Evolutionary conservation across 139 green algal genomes (phyloP), one percentile per base, ranked within the genome.

Genomic region (Closterium sp.): DNA sequence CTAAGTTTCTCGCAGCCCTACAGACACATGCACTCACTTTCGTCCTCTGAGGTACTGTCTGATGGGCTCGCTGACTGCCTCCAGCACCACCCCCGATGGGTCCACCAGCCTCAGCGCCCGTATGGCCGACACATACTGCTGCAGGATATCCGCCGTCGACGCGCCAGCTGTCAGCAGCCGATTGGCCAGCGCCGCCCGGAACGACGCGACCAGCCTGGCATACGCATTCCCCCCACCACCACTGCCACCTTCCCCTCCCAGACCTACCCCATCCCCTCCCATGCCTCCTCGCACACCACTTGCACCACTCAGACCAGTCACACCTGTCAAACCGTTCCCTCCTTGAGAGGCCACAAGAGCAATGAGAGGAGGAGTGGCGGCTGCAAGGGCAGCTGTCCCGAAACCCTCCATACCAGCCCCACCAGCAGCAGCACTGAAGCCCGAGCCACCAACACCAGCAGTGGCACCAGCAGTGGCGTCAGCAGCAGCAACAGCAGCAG

Each of bases 141-240:
- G 86, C 21, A 99, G 96, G 90, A 99, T 99, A 92, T 98, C 97
- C 29, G 88, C 79, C 6, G 98, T 99, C 28, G 96, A 95, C 22
- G 97, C 98, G 50, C 98, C 98, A 92, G 97, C 86, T 89, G 98
- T 97, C 89, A 99, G 95, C 89, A 99, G 95, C 31, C 97, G 62
- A 79, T 79, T 79, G 62, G 62, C 19, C 62, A 79, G 62, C 13
- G 62, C 62, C 0, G 62, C 13, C 17, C 62, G 62, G 13, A 79
- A 79, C 62, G 62, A 79, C 0, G 62, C 62, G 0, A 79, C 62
- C 62, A 79, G 62, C 62, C 62, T 79, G 13, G 9, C 62, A 27
- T 79, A 24, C 13, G 13, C 62, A 0, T 5, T 79, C 62, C 62
- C 62, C 17, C 1, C 45, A 17, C 62, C 62, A 79, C 13, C 62